Base-by-base conservation (phyloP, 2,329 filamentous ascomycete species). In the Teratosphaeria zuluensis region DNA sequence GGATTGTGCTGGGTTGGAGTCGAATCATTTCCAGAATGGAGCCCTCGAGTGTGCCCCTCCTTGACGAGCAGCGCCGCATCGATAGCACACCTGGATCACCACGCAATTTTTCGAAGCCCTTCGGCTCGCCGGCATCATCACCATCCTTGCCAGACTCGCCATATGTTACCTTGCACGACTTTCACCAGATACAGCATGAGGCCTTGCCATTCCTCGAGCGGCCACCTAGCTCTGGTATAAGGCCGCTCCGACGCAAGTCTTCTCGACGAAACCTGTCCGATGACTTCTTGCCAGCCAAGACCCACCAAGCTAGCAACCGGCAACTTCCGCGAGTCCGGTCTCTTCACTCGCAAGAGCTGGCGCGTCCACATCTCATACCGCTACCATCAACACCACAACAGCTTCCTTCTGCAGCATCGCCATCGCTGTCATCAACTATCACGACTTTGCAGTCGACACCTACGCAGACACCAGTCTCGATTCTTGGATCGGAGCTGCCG, bases 391-490 rank as follows among this genome's bases (percentile, higher is more conserved):
- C 38, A 51, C 57, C 24, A 33, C 31, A 56, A 12, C 56, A 46
- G 6, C 58, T 32, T 35, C 24, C 51, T 33, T 21, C 59, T 32
- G 28, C 54, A 28, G 42, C 54, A 38, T 62, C 61, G 28, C 61
- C 61, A 48, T 62, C 61, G 19, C 56, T 62, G 6, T 54, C 62
- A 42, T 64, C 61, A 7, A 61, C 62, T 21, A 54, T 59, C 58
- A 54, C 57, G 11, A 64, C 62, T 21, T 24, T 62, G 30, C 58
- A 60, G 21, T 62, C 61, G 11, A 59, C 61, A 28, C 59, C 60
- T 35, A 51, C 56, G 42, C 53, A 59, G n/a, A 56, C 61, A 48
- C 59, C 59, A 21, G 14, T 56, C 16, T 21, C 42, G 14, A 35
- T 7, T 4, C 48, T 30, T 46, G 30, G 51, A 14, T 42, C 9